Conservation (phyloP, 495 filamentous ascomycete genomes). For the Penicillium maclennaniae region DNA sequence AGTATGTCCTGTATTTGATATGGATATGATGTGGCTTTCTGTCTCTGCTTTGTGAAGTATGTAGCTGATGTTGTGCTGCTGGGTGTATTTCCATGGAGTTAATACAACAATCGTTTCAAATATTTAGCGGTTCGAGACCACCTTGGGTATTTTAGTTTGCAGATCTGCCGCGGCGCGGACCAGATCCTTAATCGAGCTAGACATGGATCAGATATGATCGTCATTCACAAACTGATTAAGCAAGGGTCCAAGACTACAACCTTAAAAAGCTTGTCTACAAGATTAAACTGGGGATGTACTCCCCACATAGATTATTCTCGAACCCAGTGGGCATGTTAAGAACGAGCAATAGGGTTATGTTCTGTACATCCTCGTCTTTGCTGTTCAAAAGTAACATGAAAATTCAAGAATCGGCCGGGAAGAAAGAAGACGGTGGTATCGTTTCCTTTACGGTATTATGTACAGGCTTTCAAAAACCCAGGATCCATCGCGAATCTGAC, state of each 20-base stretch:
- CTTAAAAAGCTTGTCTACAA: background rate
- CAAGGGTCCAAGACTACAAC: background rate
- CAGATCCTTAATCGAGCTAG: background rate
- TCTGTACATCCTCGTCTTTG: background rate
- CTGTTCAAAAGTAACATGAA: background rate
- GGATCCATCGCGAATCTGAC: background rate
- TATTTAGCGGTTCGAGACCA: background rate
- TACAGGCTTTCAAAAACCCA: background rate
- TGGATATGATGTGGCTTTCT: conserved; percentile 2
- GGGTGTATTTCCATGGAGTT: background rate
- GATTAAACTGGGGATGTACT: background rate
- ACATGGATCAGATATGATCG: background rate
- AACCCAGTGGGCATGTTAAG: background rate
- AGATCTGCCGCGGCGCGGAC: background rate
- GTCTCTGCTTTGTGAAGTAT: background rate
- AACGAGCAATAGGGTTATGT: background rate
- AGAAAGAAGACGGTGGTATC: background rate
- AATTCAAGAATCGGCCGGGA: background rate
- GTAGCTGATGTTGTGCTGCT: background rate
- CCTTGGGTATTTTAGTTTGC: background rate
- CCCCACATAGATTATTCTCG: too few relatives aligned
- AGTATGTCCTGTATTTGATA: background rate
- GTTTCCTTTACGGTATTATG: background rate
- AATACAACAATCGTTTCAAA: background rate
- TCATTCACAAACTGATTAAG: background rate